These are phyloP conservation scores for Pseudocercospora crystallina DNA, from an alignment of 2,329 filamentous ascomycete genomes.

Conservation along the genomic window DNA sequence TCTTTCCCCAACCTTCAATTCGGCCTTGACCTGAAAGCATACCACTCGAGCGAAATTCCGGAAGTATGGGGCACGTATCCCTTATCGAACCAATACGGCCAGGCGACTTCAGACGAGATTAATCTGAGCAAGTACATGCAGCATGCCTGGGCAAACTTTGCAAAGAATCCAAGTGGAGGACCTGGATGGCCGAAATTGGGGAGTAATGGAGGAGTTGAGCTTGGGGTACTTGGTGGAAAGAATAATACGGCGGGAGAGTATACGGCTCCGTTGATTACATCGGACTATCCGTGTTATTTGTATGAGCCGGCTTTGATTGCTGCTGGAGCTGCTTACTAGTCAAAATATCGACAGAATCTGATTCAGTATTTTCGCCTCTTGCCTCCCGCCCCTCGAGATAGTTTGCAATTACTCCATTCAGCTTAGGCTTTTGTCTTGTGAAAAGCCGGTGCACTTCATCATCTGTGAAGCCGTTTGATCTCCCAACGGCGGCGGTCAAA, in stretches of 20 bases:
- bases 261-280: constrained; percentile 5
- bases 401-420: too few species aligned
- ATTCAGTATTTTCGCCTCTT: too few species aligned
- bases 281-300: constrained; percentile 17
- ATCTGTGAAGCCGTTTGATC: too few species aligned
- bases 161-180: constrained; percentile 23
- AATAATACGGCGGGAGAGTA: constrained; percentile 9
- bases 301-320: constrained; percentile 12
- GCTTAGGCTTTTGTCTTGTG: too few species aligned
- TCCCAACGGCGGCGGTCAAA: too few species aligned
- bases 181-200: constrained; percentile 29
- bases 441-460: too few species aligned
- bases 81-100: constrained; percentile 10
- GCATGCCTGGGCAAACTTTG: constrained; percentile 21
- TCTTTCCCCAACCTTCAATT: constrained; percentile 30
- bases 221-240: constrained; percentile 17
- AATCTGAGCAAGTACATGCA: constrained; percentile 24
- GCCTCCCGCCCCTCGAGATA: too few species aligned
- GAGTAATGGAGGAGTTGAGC: constrained; percentile 10
- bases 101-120: constrained; percentile 19
- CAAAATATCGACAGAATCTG: too few species aligned
- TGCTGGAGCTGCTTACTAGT: constrained; percentile 4
- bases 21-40: constrained; percentile 30
- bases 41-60: constrained; percentile 36
- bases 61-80: constrained; percentile 26